Percentiles rank a stretch among this genome's conserved stretches.
Conservation (phyloP, 768 basidiomycete genomes). For the Termitomyces sp. region DNA sequence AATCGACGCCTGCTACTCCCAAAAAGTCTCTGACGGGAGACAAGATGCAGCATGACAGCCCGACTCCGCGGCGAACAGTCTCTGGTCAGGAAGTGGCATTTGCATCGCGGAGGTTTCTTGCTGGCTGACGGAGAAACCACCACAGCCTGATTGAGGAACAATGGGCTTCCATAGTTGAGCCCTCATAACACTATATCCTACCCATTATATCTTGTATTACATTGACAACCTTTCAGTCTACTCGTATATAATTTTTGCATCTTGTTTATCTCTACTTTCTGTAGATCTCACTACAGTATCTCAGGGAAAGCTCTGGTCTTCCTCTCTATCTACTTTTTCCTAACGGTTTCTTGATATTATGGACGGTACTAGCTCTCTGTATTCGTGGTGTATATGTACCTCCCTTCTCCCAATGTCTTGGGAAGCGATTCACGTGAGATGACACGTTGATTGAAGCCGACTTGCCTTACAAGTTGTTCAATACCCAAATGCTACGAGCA, state of each 20-base stretch:
- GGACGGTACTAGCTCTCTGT: slow-evolving; percentile 7
- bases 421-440: slow-evolving; percentile 6
- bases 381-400: slow-evolving; percentile 5
- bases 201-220: neutral
- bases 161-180: neutral
- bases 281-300: neutral
- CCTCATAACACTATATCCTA: neutral
- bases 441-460: slow-evolving; percentile 8
- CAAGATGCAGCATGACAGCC: slow-evolving; percentile 11
- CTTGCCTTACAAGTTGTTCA: neutral
- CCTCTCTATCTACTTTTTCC: neutral
- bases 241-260: neutral
- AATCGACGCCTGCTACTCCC: slow-evolving; percentile 21
- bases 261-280: neutral
- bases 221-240: neutral
- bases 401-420: neutral
- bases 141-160: neutral
- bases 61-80: slow-evolving; percentile 22
- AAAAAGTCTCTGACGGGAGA: slow-evolving; percentile 11
- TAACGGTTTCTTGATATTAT: slow-evolving; percentile 1
- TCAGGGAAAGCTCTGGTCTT: slow-evolving; percentile 1
- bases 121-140: slow-evolving; percentile 16
- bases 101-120: slow-evolving; percentile 25
- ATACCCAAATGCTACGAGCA: slow-evolving; percentile 11
- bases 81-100: slow-evolving; percentile 7